Evolutionary conservation across 2,329 filamentous ascomycete species (phyloP), one percentile per base, ranked within the genome.

Genomic region (Elsinoe necatrix): DNA sequence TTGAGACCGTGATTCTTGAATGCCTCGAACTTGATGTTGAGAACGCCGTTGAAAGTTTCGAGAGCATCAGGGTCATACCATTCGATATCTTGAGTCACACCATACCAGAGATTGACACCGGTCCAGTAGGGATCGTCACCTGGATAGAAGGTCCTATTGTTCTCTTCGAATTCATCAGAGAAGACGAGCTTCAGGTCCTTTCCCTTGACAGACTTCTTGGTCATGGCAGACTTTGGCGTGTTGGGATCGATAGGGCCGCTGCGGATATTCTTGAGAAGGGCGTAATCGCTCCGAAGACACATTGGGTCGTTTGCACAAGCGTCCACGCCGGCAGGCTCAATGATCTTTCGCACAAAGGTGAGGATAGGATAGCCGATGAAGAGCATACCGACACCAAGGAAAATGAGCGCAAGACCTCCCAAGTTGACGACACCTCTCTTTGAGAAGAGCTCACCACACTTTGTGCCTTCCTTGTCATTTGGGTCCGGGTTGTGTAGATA

Each of bases 351-450:
- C 9, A 82, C 75, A 66, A 82, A 85, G 23, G 81, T 81, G 61
- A 86, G 72, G 52, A 86, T 75, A 27, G 85, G 85, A 66, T 86
- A 87, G 52, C 78, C 83, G 65, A 88, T 81, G 67, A 88, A 87
- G 37, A 88, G 69, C 42, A 79, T 72, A 59, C 87, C 66, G 55
- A 87, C 68, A 1, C 84, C 85, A 31, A 84, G 51, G 1, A 77
- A 77, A 50, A 88, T 73, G 12, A 87, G 61, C 1, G 71, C 69
- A 50, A 88, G 69, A 14, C 82, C 84, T 56, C 84, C 83, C 27
- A 87, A 63, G 63, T 88, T 87, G 54, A 81, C 67, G 9, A 85
- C 61, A 43, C 84, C 85, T 73, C 85, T 74, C 61, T 73, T 79
- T 37, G 80, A 84, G 67, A 80, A 87, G 39, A 87, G 73, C 64